These are phyloP conservation scores for Blastocystis sp. DNA, from an alignment of 352 stramenopile species.

Conservation along the genomic window DNA sequence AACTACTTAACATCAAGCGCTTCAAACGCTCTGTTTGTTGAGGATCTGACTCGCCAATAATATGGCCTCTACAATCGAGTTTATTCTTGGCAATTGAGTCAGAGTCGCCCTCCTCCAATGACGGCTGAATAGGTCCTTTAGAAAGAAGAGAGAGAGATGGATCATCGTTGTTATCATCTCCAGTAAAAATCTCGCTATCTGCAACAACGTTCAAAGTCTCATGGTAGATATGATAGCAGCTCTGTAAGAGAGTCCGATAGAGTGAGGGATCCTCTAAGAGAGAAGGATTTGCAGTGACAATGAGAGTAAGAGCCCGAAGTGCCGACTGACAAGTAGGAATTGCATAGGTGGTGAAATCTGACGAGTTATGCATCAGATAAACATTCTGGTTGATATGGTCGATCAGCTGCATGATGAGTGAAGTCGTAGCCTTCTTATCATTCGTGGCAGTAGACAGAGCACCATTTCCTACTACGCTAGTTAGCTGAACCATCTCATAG, in stretches of 20 bases:
- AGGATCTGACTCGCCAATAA: neutral
- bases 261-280: neutral
- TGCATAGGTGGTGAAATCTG: neutral
- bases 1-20: constrained; percentile 19
- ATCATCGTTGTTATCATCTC: neutral
- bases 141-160: neutral
- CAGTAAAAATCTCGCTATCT: neutral
- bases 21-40: neutral
- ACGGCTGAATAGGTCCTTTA: constrained; percentile 13
- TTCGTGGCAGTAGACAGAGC: neutral
- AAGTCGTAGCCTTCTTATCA: neutral
- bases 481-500: neutral
- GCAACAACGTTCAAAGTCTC: constrained; percentile 1
- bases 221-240: neutral
- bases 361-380: neutral
- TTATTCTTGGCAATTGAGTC: constrained; percentile 50
- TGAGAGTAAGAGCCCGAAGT: neutral
- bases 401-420: neutral
- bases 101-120: neutral
- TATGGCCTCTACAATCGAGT: constrained; percentile 36
- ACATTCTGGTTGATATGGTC: neutral
- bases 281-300: neutral
- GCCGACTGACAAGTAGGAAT: neutral
- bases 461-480: too few relatives aligned
- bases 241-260: neutral